Percentiles rank a stretch among this genome's conserved stretches.
phyloP scores from a whole-genome alignment of 208 protist species.

The Crithidia expoeki region DNA sequence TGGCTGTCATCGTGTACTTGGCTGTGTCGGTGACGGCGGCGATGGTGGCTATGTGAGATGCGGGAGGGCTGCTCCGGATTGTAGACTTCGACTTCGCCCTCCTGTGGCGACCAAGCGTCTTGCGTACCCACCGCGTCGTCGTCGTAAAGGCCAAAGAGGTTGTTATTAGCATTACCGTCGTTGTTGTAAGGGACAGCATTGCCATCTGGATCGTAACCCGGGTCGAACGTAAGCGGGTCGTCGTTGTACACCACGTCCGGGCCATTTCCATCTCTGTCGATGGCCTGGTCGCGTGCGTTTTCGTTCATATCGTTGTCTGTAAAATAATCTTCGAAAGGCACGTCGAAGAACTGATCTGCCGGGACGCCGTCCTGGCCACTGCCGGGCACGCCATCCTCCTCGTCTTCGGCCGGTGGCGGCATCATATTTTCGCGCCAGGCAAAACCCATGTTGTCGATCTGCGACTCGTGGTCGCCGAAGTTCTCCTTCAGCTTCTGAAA shows the following conservation, averaged over 20 bases:
- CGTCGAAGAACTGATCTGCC: constrained; percentile 49
- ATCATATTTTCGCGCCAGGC: constrained; percentile 57
- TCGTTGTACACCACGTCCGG: constrained; percentile 19
- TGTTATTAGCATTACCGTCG: constrained; percentile 5
- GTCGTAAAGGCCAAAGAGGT: constrained; percentile 1
- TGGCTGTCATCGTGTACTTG: constrained; percentile 2
- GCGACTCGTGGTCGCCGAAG: constrained; percentile 71
- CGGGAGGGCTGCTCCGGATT: constrained; percentile 17
- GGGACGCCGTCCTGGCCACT: constrained; percentile 27
- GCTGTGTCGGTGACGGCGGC: constrained; percentile 21
- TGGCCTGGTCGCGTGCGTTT: constrained; percentile 5
- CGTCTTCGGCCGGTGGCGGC: constrained; percentile 13
- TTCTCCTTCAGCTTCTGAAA: constrained; percentile 76
- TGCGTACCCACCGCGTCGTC: constrained; percentile 16
- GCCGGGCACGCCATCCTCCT: constrained; percentile 15
- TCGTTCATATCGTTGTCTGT: constrained; percentile 40
- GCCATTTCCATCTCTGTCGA: constrained; percentile 13
- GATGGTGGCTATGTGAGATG: constrained; percentile 32
- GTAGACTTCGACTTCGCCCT: constrained; percentile 24
- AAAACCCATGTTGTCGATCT: constrained; percentile 62
- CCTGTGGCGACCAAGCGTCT: constrained; percentile 32
- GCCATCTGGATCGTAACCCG: constrained; percentile 16
- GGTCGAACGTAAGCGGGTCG: constrained; percentile 21
- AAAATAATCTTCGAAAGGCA: constrained; percentile 53
- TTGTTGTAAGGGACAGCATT: constrained; percentile 15